phyloP scores from a whole-genome alignment of 164 flowering plant species.

The Stephania japonica region DNA sequence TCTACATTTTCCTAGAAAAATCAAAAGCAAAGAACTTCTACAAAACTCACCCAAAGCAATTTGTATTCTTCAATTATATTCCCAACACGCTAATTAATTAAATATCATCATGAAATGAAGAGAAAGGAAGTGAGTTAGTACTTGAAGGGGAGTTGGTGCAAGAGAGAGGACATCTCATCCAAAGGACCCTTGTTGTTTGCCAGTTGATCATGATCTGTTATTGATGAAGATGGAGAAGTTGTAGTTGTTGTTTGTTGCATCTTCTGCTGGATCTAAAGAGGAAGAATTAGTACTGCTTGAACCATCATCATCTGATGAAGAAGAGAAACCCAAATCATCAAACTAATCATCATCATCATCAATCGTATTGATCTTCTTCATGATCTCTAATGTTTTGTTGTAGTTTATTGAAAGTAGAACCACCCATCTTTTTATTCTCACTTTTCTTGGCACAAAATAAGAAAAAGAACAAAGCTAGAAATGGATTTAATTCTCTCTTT shows the following conservation, averaged over 20 bases:
- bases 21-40: too few species aligned
- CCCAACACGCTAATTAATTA: too few species aligned
- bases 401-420: not conserved
- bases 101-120: too few species aligned
- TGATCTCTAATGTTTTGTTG: constrained; percentile 17
- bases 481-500: constrained; percentile 4
- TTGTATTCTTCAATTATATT: too few species aligned
- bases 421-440: constrained; percentile 1
- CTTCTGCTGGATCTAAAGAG: constrained; percentile 46
- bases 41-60: too few species aligned
- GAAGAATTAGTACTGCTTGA: constrained; percentile 25
- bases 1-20: too few species aligned
- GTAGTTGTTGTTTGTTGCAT: constrained; percentile 24
- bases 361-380: constrained; percentile 17
- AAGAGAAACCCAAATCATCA: constrained; percentile 25
- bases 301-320: constrained; percentile 14
- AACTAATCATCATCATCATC: too few species aligned
- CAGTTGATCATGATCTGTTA: constrained; percentile 13
- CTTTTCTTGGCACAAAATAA: not conserved
- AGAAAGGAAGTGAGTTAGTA: constrained; percentile 14
- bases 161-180: constrained; percentile 61
- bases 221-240: constrained; percentile 26
- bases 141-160: constrained; percentile 78
- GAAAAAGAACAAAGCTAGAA: not conserved
- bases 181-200: constrained; percentile 44